These are phyloP conservation scores for Biancaea sappan DNA, from an alignment of 306 rosid species.

Conservation along the genomic window DNA sequence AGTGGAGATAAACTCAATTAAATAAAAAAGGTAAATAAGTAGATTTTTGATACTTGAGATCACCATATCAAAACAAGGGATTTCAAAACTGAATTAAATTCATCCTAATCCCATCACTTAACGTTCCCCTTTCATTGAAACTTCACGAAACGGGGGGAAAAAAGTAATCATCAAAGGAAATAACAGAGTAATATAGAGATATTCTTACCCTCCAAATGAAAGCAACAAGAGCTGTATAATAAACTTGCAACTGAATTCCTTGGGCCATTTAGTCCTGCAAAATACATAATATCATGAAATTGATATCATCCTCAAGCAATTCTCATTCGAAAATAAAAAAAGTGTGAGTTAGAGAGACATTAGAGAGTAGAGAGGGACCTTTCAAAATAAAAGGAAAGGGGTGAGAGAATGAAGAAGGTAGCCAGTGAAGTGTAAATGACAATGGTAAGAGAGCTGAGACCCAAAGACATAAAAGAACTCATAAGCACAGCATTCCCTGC, in stretches of 20 bases:
- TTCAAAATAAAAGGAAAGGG: slow-evolving; percentile 70
- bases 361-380: slow-evolving; percentile 46
- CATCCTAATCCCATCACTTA: neutral
- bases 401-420: slow-evolving; percentile 61
- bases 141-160: too few relatives aligned
- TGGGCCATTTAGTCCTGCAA: slow-evolving; percentile 78
- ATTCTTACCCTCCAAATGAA: slow-evolving; percentile 70
- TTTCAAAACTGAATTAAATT: neutral
- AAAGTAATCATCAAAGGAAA: too few relatives aligned
- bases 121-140: neutral
- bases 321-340: neutral
- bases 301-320: neutral
- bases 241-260: slow-evolving; percentile 54
- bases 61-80: neutral
- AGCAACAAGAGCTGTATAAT: slow-evolving; percentile 52
- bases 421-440: slow-evolving; percentile 58
- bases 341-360: neutral
- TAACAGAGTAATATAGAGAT: neutral
- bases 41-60: neutral
- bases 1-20: neutral
- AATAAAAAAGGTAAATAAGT: neutral
- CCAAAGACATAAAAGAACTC: slow-evolving; percentile 74
- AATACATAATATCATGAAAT: neutral
- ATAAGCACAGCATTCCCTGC: slow-evolving; percentile 70
- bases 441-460: slow-evolving; percentile 61